Base-by-base conservation (phyloP, 202 grass and related monocot species). In the Eragrostis tef region DNA sequence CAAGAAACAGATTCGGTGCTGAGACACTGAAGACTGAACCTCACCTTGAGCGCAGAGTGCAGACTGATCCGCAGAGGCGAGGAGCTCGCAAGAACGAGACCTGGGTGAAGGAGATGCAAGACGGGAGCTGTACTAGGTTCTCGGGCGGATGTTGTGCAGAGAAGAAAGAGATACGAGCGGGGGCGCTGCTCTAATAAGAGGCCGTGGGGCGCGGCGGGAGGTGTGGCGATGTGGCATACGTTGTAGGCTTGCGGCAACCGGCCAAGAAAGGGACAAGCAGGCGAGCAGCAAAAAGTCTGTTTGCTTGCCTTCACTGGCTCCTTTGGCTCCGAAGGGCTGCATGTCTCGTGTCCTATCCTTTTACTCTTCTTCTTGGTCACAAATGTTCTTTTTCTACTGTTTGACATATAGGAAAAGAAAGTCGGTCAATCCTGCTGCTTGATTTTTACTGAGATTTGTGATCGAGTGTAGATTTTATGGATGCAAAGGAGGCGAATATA, bases 281-380 rank as follows among this genome's bases (percentile, higher is more conserved):
- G 73, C 7, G 52, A 29, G 52, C 60, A 63, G 7, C 49, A 42
- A 22, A 67, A 67, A 59, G 82, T 51, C 85, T 76, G 81, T 82
- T 73, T 62, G 74, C 11, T 73, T 78, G 81, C 39, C 65, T 20
- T 64, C 47, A 17, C 31, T 58, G 34, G 11, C 25, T 53, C 64
- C 78, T 80, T 84, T 64, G 71, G 82, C 7, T 70, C 71, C 72
- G 59, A 75, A 85, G 64, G 54, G 81, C 24, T 85, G 75, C 67
- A 78, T 27, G 49, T 58, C 2, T 13, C 3, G 26, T 9, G 22
- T 46, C 39, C 26, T 36, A 17, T 41, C 24, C 27, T 19, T 57
- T 21, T 56, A 56, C 19, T 9, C 1, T 31, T 31, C 17, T n/a
- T 56, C 52, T 56, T 56, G 8, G 51, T 56, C 31, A 34, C 31